Conservation (phyloP, 257 asterid genomes). For the Mentha longifolia region DNA sequence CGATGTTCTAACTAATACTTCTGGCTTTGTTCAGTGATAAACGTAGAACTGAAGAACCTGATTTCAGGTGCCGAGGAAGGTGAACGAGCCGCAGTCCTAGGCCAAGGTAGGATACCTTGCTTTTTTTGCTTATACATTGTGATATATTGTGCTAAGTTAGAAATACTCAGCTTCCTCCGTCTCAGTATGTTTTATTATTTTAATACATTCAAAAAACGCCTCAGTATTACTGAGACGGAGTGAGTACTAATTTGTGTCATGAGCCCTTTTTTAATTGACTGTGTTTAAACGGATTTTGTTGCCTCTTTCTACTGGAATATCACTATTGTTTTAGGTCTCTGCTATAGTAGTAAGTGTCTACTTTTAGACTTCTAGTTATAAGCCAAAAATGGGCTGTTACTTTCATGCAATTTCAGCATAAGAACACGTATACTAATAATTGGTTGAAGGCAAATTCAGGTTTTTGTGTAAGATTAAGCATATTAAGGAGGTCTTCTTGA, state of each 20-base stretch:
- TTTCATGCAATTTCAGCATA: not conserved
- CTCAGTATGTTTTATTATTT: too few relatives aligned
- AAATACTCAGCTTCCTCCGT: too few relatives aligned
- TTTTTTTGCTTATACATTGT: not conserved
- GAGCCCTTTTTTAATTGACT: not conserved
- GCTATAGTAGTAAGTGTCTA: not conserved
- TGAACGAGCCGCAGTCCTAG: slow-evolving; percentile 55
- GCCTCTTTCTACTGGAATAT: not conserved
- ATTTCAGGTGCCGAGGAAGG: slow-evolving; percentile 54
- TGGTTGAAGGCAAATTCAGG: too few relatives aligned
- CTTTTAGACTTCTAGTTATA: not conserved
- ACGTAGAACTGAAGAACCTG: slow-evolving; percentile 84
- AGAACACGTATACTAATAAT: too few relatives aligned
- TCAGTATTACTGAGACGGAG: too few relatives aligned
- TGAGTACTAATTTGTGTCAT: slow-evolving; percentile 29
- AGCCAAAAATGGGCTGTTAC: not conserved
- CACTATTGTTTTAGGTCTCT: not conserved
- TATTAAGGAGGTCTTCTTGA: too few relatives aligned
- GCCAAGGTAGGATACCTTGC: slow-evolving; percentile 55
- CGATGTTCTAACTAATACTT: not conserved
- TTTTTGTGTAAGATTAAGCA: too few relatives aligned
- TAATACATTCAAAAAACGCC: too few relatives aligned
- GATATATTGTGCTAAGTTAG: slow-evolving; percentile 19
- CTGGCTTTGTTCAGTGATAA: slow-evolving; percentile 56
- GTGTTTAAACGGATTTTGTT: not conserved